phyloP scores from a whole-genome alignment of 768 basidiomycete species.

The Gyrodon lividus region DNA sequence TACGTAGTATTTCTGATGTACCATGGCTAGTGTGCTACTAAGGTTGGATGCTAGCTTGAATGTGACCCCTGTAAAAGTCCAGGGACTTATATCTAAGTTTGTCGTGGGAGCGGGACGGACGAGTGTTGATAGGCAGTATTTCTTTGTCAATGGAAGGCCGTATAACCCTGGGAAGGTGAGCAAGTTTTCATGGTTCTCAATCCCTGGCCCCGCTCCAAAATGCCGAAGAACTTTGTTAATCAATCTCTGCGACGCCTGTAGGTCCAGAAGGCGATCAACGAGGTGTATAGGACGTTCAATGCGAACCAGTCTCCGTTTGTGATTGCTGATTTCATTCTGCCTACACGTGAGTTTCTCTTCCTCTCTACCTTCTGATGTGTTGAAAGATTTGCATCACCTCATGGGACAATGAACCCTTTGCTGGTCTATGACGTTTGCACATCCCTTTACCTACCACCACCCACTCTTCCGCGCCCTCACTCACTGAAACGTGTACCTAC shows the following conservation, averaged over 20 bases:
- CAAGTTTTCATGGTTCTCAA: background rate
- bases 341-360: conserved; percentile 54
- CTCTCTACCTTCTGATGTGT: background rate
- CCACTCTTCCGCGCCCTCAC: background rate
- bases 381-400: no score
- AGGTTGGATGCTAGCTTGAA: conserved; percentile 11
- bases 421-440: background rate
- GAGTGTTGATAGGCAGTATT: conserved; percentile 85
- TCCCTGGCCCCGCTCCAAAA: background rate
- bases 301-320: conserved; percentile 75
- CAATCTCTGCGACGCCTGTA: conserved; percentile 24
- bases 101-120: conserved; percentile 69
- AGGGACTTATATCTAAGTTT: conserved; percentile 86
- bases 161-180: conserved; percentile 73
- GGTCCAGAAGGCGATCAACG: conserved; percentile 90
- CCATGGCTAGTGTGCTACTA: background rate
- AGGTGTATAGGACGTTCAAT: conserved; percentile 86
- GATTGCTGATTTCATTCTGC: conserved; percentile 79
- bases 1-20: conserved; percentile 7
- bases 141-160: conserved; percentile 90
- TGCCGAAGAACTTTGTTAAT: background rate
- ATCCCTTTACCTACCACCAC: background rate
- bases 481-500: background rate
- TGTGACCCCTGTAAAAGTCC: conserved; percentile 51
- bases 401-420: no score